These are phyloP conservation scores for Syncephalastrum racemosum DNA, from an alignment of 371 early-diverging fungal genomes.

Conservation along the genomic window DNA sequence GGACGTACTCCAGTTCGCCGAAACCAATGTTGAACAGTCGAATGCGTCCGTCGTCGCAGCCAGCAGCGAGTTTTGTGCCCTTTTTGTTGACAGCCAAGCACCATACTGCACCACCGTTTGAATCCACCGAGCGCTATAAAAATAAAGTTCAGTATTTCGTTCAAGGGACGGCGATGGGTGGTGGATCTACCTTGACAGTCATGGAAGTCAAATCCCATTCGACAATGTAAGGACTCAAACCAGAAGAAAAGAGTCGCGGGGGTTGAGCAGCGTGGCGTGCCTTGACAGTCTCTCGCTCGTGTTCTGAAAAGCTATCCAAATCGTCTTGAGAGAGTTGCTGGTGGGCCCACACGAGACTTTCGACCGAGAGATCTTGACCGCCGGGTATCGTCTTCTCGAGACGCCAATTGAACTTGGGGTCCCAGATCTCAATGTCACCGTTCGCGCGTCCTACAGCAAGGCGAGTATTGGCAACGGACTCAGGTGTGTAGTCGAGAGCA, in stretches of 20 bases:
- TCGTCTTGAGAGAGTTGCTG: slow-evolving; percentile 68
- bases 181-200: slow-evolving; percentile 59
- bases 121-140: slow-evolving; percentile 55
- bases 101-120: slow-evolving; percentile 93
- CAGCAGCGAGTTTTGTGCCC: slow-evolving; percentile 81
- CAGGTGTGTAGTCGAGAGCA: slow-evolving; percentile 75
- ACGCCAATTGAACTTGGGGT: slow-evolving; percentile 62
- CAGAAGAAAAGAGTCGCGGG: slow-evolving; percentile 87
- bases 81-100: slow-evolving; percentile 82
- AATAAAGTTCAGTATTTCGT: slow-evolving; percentile 1
- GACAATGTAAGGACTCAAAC: slow-evolving; percentile 80
- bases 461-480: slow-evolving; percentile 43
- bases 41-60: slow-evolving; percentile 92
- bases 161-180: no score
- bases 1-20: slow-evolving; percentile 64
- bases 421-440: slow-evolving; percentile 95
- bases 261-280: slow-evolving; percentile 50
- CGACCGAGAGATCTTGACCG: slow-evolving; percentile 72
- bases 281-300: slow-evolving; percentile 47
- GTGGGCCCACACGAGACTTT: slow-evolving; percentile 85
- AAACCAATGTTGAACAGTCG: slow-evolving; percentile 83
- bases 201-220: slow-evolving; percentile 85
- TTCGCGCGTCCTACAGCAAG: slow-evolving; percentile 89
- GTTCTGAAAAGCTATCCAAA: slow-evolving; percentile 57
- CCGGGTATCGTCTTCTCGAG: slow-evolving; percentile 85